Evolutionary conservation across 2,329 filamentous ascomycete species (phyloP), one percentile per base, ranked within the genome.

Genomic region (Neoscytalidium dimidiatum): DNA sequence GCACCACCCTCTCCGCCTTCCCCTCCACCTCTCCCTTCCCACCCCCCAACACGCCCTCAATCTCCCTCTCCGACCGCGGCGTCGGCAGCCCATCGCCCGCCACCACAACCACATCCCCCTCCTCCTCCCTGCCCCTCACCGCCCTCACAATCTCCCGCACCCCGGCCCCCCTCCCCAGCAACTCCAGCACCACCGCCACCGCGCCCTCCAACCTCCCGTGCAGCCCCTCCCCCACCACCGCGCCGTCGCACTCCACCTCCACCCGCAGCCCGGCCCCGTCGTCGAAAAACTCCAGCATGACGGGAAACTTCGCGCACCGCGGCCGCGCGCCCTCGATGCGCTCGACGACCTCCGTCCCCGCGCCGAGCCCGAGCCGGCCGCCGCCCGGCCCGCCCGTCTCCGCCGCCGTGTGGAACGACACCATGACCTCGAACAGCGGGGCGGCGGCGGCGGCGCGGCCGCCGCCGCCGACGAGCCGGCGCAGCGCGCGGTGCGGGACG

Each of bases 201-300:
- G 35, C 33, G 46, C 33, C 33, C 44, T 41, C 60, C 31, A 63
- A 1, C 48, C 23, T 14, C 46, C 29, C 60, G 7, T 38, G 46
- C 11, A 29, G 23, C 3, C 3, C 2, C 1, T 6, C 14, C 26
- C 29, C 60, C 5, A 63, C 48, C 3, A 52, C 38, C 31, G 23
- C 46, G 3, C 3, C 23, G n/a, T 63, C 60, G 9, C 49, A 63
- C 60, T 63, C 60, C 46, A 63, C 2, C 31, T 63, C 60, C 3
- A 63, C 21, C 19, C 23, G 17, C 35, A 62, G 23, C 48, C 33
- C 33, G 44, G 17, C 46, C 9, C 33, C 29, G 11, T 51, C 58
- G 48, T 67, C 66, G 7, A 52, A 64, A 26, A 66, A 66, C 52
- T 67, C 66, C 8, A 66, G 19, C 58, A 67, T 65, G 7, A 67